A percentile compares a stretch with the other conserved stretches of the same genome.
phyloP scores from a whole-genome alignment of 2,329 filamentous ascomycete species.

The Penicillium sumatraense region DNA sequence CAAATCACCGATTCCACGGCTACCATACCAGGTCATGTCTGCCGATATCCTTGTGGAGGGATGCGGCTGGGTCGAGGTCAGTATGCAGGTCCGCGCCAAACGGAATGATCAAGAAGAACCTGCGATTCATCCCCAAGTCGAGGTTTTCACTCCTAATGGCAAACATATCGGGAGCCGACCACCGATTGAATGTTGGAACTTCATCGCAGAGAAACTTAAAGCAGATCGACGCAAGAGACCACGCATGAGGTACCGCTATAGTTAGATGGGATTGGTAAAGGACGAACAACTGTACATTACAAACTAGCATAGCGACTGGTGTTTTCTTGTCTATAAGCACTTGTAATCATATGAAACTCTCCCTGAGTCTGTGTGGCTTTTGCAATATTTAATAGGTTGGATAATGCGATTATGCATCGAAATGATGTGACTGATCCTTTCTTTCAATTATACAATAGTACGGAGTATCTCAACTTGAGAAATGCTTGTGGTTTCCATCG shows the following conservation, averaged over 20 bases:
- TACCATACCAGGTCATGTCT: slow-evolving; percentile 80
- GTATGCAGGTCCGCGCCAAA: slow-evolving; percentile 74
- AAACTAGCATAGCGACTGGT: slow-evolving; percentile 26
- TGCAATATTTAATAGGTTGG: no score
- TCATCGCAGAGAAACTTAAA: slow-evolving; percentile 36
- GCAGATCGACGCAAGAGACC: slow-evolving; percentile 35
- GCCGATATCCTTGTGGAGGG: slow-evolving; percentile 90
- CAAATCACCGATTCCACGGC: slow-evolving; percentile 51
- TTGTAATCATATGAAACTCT: slow-evolving; percentile 11
- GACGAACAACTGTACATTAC: slow-evolving; percentile 19
- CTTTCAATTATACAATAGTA: no score
- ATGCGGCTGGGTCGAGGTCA: slow-evolving; percentile 89
- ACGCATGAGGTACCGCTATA: slow-evolving; percentile 20
- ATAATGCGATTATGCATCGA: no score
- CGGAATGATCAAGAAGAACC: slow-evolving; percentile 34
- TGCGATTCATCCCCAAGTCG: slow-evolving; percentile 64
- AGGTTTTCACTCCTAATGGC: slow-evolving; percentile 86
- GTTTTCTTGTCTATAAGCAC: slow-evolving; percentile 12
- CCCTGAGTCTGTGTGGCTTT: no score
- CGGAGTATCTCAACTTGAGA: no score
- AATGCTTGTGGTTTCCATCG: no score
- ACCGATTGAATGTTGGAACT: slow-evolving; percentile 41
- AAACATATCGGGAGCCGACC: slow-evolving; percentile 65
- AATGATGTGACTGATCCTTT: no score
- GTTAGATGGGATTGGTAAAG: slow-evolving; percentile 1